Evolutionary conservation across 768 basidiomycete species (phyloP), one percentile per base, ranked within the genome.

Genomic region (Mycena latifolia): DNA sequence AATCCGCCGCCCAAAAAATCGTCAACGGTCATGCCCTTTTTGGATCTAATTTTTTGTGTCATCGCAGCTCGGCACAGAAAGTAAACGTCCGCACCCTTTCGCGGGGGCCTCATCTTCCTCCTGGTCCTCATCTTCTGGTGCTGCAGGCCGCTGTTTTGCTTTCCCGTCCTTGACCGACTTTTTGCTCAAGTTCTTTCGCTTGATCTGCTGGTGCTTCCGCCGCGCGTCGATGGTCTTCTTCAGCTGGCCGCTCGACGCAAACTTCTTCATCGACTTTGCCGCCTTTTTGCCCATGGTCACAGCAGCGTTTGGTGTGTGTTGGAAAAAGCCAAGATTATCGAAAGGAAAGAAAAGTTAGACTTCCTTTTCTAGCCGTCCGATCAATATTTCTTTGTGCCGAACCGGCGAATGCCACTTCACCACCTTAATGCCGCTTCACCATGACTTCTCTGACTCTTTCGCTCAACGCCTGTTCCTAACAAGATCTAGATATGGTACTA

Each of bases 181-280:
- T 69, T 91, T 85, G 45, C 84, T 82, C 73, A 92, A 86, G 29
- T 88, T 82, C 76, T 90, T 90, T 78, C 91, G 92, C 72, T 88
- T 86, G 66, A 88, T 81, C 73, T 93, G 86, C 73, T 95, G 91
- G 72, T 91, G 88, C 71, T 94, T 93, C 63, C 90, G 87, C n/a
- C 96, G 84, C 7, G 89, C 86, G 71, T 94, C 85, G 55, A 99
- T 98, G 22, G 89, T 88, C 69, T 93, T 92, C 74, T 94, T 94
- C 57, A 99, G 88, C 74, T 92, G 90, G 1, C 96, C 96, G 63
- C 92, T 94, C 5, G 93, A 83, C 11, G 91, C 92, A 71, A 96
- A 96, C 80, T 96, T 95, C 74, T 91, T 89, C 14, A 92, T 92
- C 0, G 93, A 88, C 78, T 96, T 96, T 41, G 87, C 80, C 22